These are phyloP conservation scores for Alternaria arborescens DNA, from an alignment of 2,329 filamentous ascomycete species.

Conservation along the genomic window DNA sequence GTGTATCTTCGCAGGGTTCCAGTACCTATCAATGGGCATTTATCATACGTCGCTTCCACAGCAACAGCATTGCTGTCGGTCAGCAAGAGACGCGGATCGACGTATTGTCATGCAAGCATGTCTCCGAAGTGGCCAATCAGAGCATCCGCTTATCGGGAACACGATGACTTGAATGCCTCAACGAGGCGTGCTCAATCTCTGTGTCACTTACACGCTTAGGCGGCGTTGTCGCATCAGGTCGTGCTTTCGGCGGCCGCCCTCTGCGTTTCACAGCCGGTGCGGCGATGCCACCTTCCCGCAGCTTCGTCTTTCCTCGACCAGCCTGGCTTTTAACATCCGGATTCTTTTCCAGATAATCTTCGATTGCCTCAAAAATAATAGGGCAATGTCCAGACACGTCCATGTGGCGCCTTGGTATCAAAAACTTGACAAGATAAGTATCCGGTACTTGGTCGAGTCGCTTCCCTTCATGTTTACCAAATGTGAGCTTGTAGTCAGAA, in stretches of 20 bases:
- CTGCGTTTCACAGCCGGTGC: background rate
- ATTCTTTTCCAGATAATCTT: no score
- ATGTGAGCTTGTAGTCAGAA: constrained; percentile 8
- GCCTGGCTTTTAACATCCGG: no score
- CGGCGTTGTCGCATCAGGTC: background rate
- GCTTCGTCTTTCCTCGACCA: background rate
- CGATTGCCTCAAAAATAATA: no score
- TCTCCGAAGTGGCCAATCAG: background rate
- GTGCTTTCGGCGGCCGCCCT: background rate
- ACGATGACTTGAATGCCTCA: background rate
- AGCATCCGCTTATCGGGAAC: background rate
- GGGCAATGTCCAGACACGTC: no score
- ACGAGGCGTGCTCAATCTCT: background rate
- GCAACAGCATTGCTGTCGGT: background rate
- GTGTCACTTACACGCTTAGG: background rate
- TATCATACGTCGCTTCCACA: constrained; percentile 3
- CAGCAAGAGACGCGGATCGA: background rate
- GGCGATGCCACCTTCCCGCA: background rate
- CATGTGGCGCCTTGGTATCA: no score
- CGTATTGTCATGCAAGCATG: background rate
- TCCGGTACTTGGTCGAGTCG: background rate
- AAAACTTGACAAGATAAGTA: no score
- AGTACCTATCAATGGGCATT: background rate
- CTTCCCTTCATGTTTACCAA: constrained; percentile 5
- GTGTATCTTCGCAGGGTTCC: background rate